Base-by-base conservation (phyloP, 1,284 basidiomycete species). In the Trichosporon faecale region DNA sequence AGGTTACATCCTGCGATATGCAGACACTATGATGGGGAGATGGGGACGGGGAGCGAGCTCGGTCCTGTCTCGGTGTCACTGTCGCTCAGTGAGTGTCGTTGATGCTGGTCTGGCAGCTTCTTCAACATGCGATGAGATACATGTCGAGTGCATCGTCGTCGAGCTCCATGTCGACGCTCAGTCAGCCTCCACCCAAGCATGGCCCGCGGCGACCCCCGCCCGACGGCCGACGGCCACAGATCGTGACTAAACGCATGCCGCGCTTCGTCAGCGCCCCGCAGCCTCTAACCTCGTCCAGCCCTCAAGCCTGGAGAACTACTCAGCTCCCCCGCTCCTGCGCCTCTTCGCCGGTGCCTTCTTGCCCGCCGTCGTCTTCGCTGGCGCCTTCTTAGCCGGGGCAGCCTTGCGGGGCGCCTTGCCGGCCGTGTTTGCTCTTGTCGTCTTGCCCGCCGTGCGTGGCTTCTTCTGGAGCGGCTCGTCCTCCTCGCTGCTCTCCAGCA, bases 401-500 rank as follows among this genome's bases (percentile, higher is more conserved):
- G 52, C 52, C 52, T 57, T 57, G 23, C 25, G 25, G 2, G 52
- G 52, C 11, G 66, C 63, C 37, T 64, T 52, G n/a, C 23, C 21
- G 6, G 37, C 69, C n/a, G 64, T 35, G 5, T 67, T 63, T 31
- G 70, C 70, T 31, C 72, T 70, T 11, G 71, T 67, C 40, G 69
- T 70, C 63, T 74, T 74, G 57, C 76, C 75, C 9, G 72, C 76
- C 23, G 74, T 70, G 2, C 69, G 68, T 11, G 75, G 77, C 1
- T 68, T 68, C 44, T 76, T 74, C 57, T 67, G 69, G 9, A 61
- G 66, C 49, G 67, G 67, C 55, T 76, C 76, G n/a, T 70, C 69
- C 61, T 75, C 72, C 31, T 72, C 71, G 12, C 66, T 70, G 64
- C 77, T 76, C n/a, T 77, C 76, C 14, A 77, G 77, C 5, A 81